Evolutionary conservation across 2,329 filamentous ascomycete genomes (phyloP).

Genomic region (Clarireedia sp.): DNA sequence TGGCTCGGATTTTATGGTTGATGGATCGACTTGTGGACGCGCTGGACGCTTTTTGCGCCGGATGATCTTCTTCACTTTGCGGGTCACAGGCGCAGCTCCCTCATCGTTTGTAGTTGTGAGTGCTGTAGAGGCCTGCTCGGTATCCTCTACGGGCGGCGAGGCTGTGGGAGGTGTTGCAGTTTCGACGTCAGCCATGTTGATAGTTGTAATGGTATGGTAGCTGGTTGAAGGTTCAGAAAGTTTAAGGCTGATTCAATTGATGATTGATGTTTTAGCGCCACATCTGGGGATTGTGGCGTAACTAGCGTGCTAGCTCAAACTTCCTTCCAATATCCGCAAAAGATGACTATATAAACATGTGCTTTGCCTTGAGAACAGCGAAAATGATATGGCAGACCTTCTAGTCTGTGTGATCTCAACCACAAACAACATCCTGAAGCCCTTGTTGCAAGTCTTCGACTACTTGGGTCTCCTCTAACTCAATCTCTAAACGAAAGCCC

Average conservation of each 20-base stretch:
- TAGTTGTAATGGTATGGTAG: constrained; percentile 4
- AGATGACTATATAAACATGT: too few species aligned
- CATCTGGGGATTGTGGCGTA: not conserved
- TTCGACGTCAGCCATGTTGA: constrained; percentile 24
- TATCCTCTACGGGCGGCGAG: constrained; percentile 11
- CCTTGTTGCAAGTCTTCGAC: not conserved
- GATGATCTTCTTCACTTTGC: constrained; percentile 82
- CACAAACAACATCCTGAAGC: not conserved
- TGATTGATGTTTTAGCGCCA: not conserved
- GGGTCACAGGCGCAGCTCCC: constrained; percentile 22
- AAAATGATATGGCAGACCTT: not conserved
- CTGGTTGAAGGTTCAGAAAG: not conserved
- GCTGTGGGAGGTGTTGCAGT: constrained; percentile 18
- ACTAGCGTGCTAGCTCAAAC: not conserved
- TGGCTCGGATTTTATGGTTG: constrained; percentile 72
- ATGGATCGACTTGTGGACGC: constrained; percentile 81
- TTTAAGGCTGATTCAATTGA: not conserved
- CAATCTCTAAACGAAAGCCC: not conserved
- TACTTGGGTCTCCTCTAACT: not conserved
- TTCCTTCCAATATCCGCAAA: too few species aligned
- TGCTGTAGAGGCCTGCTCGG: constrained; percentile 17
- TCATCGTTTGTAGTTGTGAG: constrained; percentile 25
- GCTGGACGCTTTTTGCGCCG: constrained; percentile 86
- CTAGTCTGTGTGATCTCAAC: not conserved
- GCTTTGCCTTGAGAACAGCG: not conserved